A percentile compares a stretch with the other conserved stretches of the same genome.
Conservation (phyloP, 768 basidiomycete genomes). For the Phanerodontia chrysosporium region DNA sequence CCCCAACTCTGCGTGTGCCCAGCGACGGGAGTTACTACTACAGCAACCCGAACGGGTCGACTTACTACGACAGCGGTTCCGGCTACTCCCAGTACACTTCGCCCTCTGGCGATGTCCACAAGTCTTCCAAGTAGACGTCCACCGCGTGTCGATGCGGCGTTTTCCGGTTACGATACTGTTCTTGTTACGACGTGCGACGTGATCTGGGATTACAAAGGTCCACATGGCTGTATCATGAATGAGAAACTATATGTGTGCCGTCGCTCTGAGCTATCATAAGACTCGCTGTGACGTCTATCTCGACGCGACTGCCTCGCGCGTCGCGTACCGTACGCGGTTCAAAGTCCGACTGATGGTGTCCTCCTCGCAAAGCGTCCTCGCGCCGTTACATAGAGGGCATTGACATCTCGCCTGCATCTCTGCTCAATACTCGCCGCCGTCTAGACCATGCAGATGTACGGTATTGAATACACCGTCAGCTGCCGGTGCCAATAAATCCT, state of each 20-base stretch:
- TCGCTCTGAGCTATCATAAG: neutral
- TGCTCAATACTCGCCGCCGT: too few relatives aligned
- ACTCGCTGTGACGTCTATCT: too few relatives aligned
- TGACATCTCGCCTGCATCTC: too few relatives aligned
- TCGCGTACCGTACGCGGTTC: neutral
- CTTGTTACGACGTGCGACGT: too few relatives aligned
- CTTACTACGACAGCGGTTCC: constrained; percentile 49
- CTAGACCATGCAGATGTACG: too few relatives aligned
- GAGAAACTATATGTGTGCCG: neutral
- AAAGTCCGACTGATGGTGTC: neutral
- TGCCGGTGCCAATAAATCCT: too few relatives aligned
- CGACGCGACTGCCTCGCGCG: neutral
- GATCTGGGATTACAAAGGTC: too few relatives aligned
- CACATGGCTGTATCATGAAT: too few relatives aligned
- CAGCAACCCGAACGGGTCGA: constrained; percentile 54
- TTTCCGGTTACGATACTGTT: neutral
- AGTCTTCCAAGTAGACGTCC: constrained; percentile 15
- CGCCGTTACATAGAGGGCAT: too few relatives aligned
- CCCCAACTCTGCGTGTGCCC: too few relatives aligned
- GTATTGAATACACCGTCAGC: too few relatives aligned
- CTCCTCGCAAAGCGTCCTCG: neutral
- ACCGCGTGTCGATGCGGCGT: neutral
- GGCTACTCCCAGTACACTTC: constrained; percentile 51
- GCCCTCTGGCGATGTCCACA: constrained; percentile 30
- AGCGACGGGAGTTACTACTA: constrained; percentile 63